Percentiles rank a stretch among this genome's conserved stretches.
These are phyloP conservation scores for Clavariopsis aquatica DNA, from an alignment of 495 filamentous ascomycete species.

Conservation along the genomic window DNA sequence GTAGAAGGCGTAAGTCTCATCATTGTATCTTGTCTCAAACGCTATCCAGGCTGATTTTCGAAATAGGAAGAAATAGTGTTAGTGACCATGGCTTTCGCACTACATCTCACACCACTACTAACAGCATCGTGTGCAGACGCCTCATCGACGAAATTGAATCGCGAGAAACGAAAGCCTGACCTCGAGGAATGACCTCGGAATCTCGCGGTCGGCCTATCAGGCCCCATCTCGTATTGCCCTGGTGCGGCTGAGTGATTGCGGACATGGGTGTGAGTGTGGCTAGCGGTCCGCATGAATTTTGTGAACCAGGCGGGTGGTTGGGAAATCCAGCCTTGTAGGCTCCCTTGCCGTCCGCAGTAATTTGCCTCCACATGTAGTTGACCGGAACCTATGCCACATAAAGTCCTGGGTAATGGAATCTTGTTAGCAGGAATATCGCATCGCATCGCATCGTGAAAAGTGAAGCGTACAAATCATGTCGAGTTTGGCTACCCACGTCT, in stretches of 20 bases:
- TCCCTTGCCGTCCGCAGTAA: not conserved
- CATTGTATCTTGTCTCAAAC: not conserved
- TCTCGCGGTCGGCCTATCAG: not conserved
- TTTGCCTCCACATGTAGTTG: not conserved
- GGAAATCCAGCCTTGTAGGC: constrained; percentile 5
- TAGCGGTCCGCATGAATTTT: too few species aligned
- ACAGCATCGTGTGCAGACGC: too few species aligned
- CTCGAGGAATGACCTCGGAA: not conserved
- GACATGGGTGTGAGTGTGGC: too few species aligned
- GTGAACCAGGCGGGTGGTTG: not conserved
- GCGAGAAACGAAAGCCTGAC: too few species aligned
- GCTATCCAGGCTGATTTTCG: too few species aligned
- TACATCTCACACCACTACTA: too few species aligned
- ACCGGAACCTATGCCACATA: constrained; percentile 1
- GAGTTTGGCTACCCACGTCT: not conserved
- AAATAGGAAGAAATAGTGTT: too few species aligned
- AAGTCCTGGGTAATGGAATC: not conserved
- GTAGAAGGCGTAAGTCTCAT: too few species aligned
- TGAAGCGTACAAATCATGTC: not conserved
- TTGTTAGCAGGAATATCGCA: too few species aligned
- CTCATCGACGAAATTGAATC: too few species aligned
- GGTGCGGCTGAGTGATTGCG: too few species aligned
- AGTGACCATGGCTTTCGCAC: not conserved
- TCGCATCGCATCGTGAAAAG: too few species aligned
- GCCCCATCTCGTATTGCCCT: not conserved